Evolutionary conservation across 2,329 filamentous ascomycete genomes (phyloP).

Genomic region (Fusarium praegraminearum): DNA sequence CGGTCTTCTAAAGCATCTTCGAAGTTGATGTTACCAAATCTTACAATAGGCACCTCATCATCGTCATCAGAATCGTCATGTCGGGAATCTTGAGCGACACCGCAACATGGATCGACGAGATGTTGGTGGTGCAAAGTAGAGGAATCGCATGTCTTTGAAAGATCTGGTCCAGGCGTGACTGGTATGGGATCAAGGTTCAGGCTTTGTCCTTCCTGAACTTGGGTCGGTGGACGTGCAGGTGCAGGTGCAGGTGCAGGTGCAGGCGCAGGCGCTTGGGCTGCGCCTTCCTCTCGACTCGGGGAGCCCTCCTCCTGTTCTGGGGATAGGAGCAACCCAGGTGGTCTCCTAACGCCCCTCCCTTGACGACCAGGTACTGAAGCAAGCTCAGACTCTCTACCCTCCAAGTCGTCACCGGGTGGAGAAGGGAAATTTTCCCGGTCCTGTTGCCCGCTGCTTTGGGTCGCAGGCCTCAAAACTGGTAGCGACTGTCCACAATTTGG

Average conservation of each 20-base stretch:
- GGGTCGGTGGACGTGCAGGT: background rate
- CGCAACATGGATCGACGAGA: no score
- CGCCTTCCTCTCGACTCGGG: background rate
- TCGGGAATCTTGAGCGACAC: background rate
- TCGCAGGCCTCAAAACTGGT: background rate
- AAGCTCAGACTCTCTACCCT: background rate
- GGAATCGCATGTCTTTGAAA: background rate
- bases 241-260: background rate
- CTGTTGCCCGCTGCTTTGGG: background rate
- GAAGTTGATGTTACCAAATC: background rate
- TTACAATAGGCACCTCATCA: background rate
- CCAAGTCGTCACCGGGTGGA: slow-evolving; percentile 1
- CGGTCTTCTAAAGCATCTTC: background rate
- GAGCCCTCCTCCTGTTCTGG: background rate
- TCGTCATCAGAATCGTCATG: background rate
- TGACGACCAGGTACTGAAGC: background rate
- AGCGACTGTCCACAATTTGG: background rate
- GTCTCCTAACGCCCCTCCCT: slow-evolving; percentile 4
- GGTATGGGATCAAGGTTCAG: background rate
- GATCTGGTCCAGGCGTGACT: background rate
- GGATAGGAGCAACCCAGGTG: background rate
- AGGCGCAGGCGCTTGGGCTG: background rate
- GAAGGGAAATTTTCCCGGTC: background rate
- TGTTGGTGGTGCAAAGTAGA: background rate
- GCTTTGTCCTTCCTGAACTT: slow-evolving; percentile 1